Conservation (phyloP, 169 alveolate genomes). For the Plasmodium yoelii region DNA sequence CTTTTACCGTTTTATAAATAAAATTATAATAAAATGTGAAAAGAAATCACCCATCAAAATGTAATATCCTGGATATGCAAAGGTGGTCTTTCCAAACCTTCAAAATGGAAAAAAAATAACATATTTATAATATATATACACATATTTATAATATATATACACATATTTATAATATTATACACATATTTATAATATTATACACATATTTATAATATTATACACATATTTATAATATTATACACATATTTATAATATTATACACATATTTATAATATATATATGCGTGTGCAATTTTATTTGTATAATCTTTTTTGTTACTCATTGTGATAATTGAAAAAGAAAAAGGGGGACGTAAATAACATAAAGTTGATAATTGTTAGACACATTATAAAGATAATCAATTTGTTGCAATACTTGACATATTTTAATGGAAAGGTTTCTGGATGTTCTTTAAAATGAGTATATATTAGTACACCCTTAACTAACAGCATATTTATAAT, state of each 20-base stretch:
- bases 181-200: too few species aligned
- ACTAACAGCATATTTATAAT: constrained; percentile 33
- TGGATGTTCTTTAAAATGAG: constrained; percentile 64
- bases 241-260: too few species aligned
- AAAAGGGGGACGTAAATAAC: constrained; percentile 17
- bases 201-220: not conserved
- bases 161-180: too few species aligned
- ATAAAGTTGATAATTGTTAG: constrained; percentile 14
- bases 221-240: too few species aligned
- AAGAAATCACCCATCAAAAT: constrained; percentile 42
- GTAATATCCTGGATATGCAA: constrained; percentile 46
- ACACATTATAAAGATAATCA: constrained; percentile 29
- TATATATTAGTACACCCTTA: constrained; percentile 24
- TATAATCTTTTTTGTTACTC: constrained; percentile 15
- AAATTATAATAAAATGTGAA: constrained; percentile 31
- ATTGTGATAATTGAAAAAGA: constrained; percentile 28
- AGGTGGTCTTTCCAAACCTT: constrained; percentile 21
- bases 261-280: not conserved
- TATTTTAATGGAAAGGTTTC: constrained; percentile 47
- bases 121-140: constrained; percentile 12
- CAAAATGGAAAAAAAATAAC: constrained; percentile 21
- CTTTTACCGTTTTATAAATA: constrained; percentile 59
- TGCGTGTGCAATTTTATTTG: not conserved
- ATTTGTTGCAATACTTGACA: constrained; percentile 47
- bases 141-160: not conserved